Base-by-base conservation (phyloP, 352 stramenopile species). In the Albugo candida region DNA sequence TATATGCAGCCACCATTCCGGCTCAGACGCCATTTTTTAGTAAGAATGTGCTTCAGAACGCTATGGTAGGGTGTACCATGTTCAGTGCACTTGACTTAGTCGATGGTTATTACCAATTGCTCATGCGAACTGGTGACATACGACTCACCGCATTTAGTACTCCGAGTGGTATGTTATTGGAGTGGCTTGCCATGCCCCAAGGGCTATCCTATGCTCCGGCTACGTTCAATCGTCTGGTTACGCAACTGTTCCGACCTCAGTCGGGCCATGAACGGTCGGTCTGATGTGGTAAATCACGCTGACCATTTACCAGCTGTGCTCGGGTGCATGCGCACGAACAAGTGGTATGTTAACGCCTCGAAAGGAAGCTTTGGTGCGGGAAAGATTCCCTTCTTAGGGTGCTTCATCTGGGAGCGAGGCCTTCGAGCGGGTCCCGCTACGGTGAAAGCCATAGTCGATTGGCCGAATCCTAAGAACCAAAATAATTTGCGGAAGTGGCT, bases 141-240 rank as follows among this genome's bases (percentile, higher is more conserved):
- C 38, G 3, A 24, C 38, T 43, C 3, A 43, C 8, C 3, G 38
- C 38, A 8, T 3, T 43, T 21, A 43, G 38, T 8, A 43, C 38
- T 43, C 38, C 38, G 20, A 43, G 38, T 8, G 38, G 38, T 3
- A 19, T 24, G 20, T 8, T 43, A 10, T 43, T 3, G 8, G 38
- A 43, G 8, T 43, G 38, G 38, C 38, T 24, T 43, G 38, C 8
- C 8, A 43, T 43, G 38, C 56, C 60, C 0, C 41, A 59, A 18
- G 56, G 56, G 0, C 48, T 65, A 1, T 52, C 36, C 0, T 63
- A 59, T 34, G 54, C 58, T 5, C 52, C 63, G 4, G 57, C 52
- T 31, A 62, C 59, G 0, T 70, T 67, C 51, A 67, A 70, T 51
- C 50, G 62, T 14, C 13, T 65, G 18, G 58, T 65, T 1, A 50